A percentile compares a stretch with the other conserved stretches of the same genome.
These are phyloP conservation scores for Saccharomyces hybrid DNA, from an alignment of 1,139 yeast genomes.

Conservation along the genomic window DNA sequence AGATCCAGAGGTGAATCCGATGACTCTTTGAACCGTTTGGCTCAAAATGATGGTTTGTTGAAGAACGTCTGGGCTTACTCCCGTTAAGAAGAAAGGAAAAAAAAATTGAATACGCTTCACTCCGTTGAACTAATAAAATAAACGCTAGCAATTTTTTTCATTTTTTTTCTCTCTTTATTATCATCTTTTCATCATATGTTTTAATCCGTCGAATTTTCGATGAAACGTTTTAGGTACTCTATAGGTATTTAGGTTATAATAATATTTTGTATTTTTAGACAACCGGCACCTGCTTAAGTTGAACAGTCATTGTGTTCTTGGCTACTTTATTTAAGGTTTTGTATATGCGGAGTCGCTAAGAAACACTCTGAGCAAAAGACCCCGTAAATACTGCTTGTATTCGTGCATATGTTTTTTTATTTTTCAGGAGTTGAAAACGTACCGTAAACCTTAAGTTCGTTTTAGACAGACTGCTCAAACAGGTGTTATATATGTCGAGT, in stretches of 20 bases:
- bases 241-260: constrained; percentile 1
- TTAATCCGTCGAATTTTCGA: neutral
- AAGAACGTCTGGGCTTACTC: constrained; percentile 99
- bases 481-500: neutral
- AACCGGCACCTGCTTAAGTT: neutral
- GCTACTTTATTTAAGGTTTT: neutral
- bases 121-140: neutral
- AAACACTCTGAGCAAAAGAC: neutral
- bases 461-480: neutral
- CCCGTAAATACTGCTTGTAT: neutral
- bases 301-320: neutral
- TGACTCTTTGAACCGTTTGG: constrained; percentile 98
- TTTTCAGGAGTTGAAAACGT: neutral
- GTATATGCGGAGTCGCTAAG: neutral
- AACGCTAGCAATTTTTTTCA: neutral
- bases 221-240: neutral
- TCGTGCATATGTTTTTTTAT: neutral
- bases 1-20: constrained; percentile 92
- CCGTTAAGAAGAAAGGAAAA: constrained; percentile 52
- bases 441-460: neutral
- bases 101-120: neutral
- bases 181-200: neutral
- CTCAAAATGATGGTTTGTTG: constrained; percentile 97
- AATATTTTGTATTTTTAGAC: neutral
- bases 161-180: neutral